Base-by-base conservation (phyloP, 2,329 filamentous ascomycete genomes). In the Lecanicillium sp. region DNA sequence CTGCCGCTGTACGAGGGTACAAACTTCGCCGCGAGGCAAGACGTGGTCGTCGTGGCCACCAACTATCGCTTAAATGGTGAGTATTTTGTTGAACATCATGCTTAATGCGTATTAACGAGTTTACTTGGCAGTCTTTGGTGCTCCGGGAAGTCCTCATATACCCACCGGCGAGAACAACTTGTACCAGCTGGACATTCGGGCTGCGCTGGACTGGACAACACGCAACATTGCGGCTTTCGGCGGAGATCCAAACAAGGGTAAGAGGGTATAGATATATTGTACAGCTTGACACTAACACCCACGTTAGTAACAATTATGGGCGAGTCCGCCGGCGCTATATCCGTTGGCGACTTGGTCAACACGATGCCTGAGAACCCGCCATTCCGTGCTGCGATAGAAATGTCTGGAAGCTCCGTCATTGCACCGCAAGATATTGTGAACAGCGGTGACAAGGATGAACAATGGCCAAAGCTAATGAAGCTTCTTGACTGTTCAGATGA, bases 271-370 rank as follows among this genome's bases (percentile, higher is more conserved):
- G n/a, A n/a, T n/a, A n/a, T n/a, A n/a, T n/a, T n/a, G n/a, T n/a
- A n/a, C n/a, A n/a, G n/a, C n/a, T n/a, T n/a, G n/a, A n/a, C n/a
- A n/a, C n/a, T n/a, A n/a, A n/a, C n/a, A n/a, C n/a, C n/a, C n/a
- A n/a, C n/a, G n/a, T n/a, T n/a, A n/a, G 74, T 81, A 4, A 81
- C 76, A 0, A 72, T 81, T 28, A 78, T 70, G 65, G 78, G 78
- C 4, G 66, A 80, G 47, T 66, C 61, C 2, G 69, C 72, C 0
- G 71, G 71, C 2, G 57, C 63, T 0, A 76, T 77, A 29, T 79
- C 75, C 0, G 74, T 78, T 0, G 49, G 54, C 13, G 36, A 37
- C 4, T 49, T 57, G 1, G 18, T 57, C 7, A 49, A 48, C 0
- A 37, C 46, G 29, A 56, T 56, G 0, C 53, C 55, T 0, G 31